Evolutionary conservation across 805 yeast species (phyloP), one percentile per base, ranked within the genome.

Genomic region (Candida nemodendra): DNA sequence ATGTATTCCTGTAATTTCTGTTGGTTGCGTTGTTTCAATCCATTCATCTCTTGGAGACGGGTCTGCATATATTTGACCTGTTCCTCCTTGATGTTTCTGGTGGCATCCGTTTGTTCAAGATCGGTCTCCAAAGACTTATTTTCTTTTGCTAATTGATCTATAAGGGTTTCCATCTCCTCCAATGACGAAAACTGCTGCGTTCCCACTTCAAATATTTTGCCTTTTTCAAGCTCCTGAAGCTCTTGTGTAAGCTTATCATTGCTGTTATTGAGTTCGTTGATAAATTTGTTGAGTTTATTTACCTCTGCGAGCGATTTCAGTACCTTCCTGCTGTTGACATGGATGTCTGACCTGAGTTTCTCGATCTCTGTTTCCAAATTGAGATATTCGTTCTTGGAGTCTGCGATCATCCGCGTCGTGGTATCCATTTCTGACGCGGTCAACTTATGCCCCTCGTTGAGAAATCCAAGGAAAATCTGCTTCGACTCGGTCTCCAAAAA

Each of bases 401-500:
- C 40, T 4, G 34, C 31, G n/a, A 51, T 48, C 26, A 47, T 40
- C 13, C 40, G 34, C 18, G 45, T 51, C 4, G 57, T 41, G 2
- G 43, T 34, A 8, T 42, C 41, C 34, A 56, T 48, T 19, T 58
- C 59, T 2, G 47, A 34, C 6, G 42, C 48, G 24, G 54, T 44
- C 27, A 53, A 31, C 14, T 48, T 50, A 11, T 49, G 50, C 7
- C 61, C 61, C 35, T 59, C 65, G 9, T 77, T 62, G 8, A 83
- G 61, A 18, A 66, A 63, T 25, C 84, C 61, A 25, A 84, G 61
- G 57, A 84, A 83, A 56, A 76, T 73, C 46, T 81, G 85, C 44
- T 84, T 75, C 4, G 88, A 72, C 45, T 81, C 89, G 50, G 81
- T 84, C 54, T 84, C 91, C 28, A 81, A 56, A 52, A 79, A 84